Conservation (phyloP, 2,329 filamentous ascomycete genomes). For the Paradendryphiella salina region DNA sequence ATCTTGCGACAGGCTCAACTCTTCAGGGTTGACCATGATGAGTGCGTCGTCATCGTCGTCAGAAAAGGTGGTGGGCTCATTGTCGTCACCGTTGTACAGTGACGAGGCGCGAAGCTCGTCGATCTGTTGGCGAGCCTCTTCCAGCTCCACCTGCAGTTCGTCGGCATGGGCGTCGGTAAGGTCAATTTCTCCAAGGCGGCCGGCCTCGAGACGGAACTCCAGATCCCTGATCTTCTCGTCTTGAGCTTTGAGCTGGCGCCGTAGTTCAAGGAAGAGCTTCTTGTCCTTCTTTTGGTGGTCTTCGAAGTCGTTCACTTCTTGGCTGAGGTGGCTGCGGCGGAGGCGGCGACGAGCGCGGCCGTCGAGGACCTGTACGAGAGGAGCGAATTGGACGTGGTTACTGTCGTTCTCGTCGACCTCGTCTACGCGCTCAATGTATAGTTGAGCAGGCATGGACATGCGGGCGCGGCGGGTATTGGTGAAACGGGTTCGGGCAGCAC, state of each 20-base stretch:
- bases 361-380: conserved; percentile 40
- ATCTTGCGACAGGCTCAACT: conserved; percentile 38
- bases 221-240: conserved; percentile 45
- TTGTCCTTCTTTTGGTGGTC: conserved; percentile 45
- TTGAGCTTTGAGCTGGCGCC: conserved; percentile 43
- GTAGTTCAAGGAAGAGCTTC: conserved; percentile 45
- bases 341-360: conserved; percentile 45
- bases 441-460: conserved; percentile 45
- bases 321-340: conserved; percentile 47
- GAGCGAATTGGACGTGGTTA: conserved; percentile 41
- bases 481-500: conserved; percentile 31
- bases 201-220: conserved; percentile 43
- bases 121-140: conserved; percentile 43
- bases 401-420: conserved; percentile 25
- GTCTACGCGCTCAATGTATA: conserved; percentile 32
- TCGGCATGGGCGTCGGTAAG: conserved; percentile 43
- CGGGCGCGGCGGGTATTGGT: conserved; percentile 35
- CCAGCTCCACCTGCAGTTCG: conserved; percentile 41
- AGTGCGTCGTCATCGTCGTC: conserved; percentile 39
- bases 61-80: conserved; percentile 27
- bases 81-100: conserved; percentile 35
- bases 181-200: conserved; percentile 46
- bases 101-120: conserved; percentile 41
- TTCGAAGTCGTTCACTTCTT: conserved; percentile 48
- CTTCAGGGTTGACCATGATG: conserved; percentile 41